A percentile compares a stretch with the other conserved stretches of the same genome.
phyloP scores from a whole-genome alignment of 225 moss, liverwort and hornwort genomes.

The Asterella californica region DNA sequence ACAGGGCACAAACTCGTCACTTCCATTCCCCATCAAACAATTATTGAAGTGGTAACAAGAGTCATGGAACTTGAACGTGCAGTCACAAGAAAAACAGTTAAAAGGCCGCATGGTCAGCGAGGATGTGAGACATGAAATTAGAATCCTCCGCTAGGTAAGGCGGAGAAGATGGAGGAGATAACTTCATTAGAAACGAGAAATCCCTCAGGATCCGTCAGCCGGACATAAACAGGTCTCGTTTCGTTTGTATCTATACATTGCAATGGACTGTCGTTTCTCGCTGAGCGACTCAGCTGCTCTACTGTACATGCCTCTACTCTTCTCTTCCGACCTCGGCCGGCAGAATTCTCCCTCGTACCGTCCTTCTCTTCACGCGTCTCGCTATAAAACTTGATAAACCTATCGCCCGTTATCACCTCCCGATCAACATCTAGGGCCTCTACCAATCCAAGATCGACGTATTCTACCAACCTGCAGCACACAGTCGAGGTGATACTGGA shows the following conservation, averaged over 20 bases:
- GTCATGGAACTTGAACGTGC: neutral
- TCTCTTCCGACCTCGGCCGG: neutral
- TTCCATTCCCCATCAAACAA: neutral
- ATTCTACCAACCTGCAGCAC: constrained; percentile 52
- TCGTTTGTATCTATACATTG: neutral
- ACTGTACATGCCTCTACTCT: constrained; percentile 4
- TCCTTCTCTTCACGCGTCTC: too few relatives aligned
- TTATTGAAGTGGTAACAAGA: neutral
- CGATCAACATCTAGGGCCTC: constrained; percentile 39
- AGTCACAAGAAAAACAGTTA: neutral
- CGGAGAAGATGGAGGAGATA: constrained; percentile 90
- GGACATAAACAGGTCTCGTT: constrained; percentile 39
- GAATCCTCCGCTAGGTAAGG: constrained; percentile 56
- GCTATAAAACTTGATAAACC: constrained; percentile 14
- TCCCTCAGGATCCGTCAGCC: constrained; percentile 77
- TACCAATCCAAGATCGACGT: constrained; percentile 61
- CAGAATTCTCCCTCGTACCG: neutral
- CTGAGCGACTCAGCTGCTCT: neutral
- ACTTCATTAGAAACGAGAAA: constrained; percentile 94
- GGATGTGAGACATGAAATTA: neutral
- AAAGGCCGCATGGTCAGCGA: neutral
- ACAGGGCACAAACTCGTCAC: neutral
- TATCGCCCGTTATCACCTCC: constrained; percentile 27
- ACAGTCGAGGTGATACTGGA: constrained; percentile 39
- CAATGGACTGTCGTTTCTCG: neutral